Base-by-base conservation (phyloP, 1,284 basidiomycete species). In the Malassezia restricta region DNA sequence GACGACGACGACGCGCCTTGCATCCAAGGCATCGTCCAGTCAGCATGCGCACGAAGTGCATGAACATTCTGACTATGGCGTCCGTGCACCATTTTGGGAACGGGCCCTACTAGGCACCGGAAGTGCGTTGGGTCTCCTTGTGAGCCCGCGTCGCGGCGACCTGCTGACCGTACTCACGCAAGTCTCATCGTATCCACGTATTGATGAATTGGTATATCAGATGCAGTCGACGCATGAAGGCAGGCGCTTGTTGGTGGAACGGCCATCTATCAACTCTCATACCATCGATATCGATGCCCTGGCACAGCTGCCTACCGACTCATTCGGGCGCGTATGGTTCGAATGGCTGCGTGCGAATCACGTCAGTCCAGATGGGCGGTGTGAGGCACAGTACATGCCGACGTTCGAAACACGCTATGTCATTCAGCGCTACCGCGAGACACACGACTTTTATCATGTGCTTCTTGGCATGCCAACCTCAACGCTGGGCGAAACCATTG, bases 361-460 rank as follows among this genome's bases (percentile, higher is more conserved):
- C 4, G 85, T 96, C n/a, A 90, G 87, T 1, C 94, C 94, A 6
- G 94, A 99, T 74, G 91, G 91, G 38, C 78, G 92, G 54, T 86
- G 86, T 20, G 62, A 71, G 42, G 57, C 66, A 3, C 63, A 64
- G 40, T 96, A 95, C 73, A 86, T 98, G 62, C 81, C 87, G 66
- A 88, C 92, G 62, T 86, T 88, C 1, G 65, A 69, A 54, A 58
- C 64, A 40, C 63, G 63, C 42, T 73, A 95, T 74, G 87, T 96
- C 51, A 90, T 99, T 84, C 88, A 94, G 64, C 84, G 94, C 40
- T 98, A 98, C 74, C 85, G 94, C 35, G 91, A 99, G 76, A 92
- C 86, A 62, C 92, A 96, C 75, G 70, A 96, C 76, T 84, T 94
- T 66, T 94, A 94, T 73, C 92, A 96, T 69, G 84, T 87, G 56